Evolutionary conservation across 2,329 filamentous ascomycete genomes (phyloP), one percentile per base, ranked within the genome.

Genomic region (Penicillium sclerotiorum): DNA sequence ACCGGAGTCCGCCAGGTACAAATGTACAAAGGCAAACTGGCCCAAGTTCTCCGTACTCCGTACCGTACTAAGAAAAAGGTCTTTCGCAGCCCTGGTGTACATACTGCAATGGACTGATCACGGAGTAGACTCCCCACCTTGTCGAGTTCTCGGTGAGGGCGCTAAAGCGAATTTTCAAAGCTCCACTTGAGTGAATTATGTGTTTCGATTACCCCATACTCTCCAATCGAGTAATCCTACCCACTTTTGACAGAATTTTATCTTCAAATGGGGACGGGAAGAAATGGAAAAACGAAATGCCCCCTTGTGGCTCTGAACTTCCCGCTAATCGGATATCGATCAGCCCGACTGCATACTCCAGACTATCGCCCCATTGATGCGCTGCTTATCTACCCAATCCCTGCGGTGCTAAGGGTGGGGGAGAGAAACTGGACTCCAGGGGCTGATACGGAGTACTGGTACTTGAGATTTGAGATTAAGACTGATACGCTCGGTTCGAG

Each of bases 101-200:
- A n/a, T n/a, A n/a, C n/a, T n/a, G 22, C 17, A 42, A 20, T 18
- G 32, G 40, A 37, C 37, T 43, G 32, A 4, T 28, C 3, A 20
- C n/a, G 6, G 25, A 13, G 25, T 28, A 28, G 18, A 27, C 40
- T 28, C 37, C 35, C 28, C 40, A 39, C 44, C 52, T 27, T 45
- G 49, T 60, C 49, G 21, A 58, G 53, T 49, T 57, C 46, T 50
- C 59, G 58, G 58, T 60, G 58, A 61, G 47, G 48, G 28, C 36
- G 4, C 15, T 9, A 28, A 28, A 28, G n/a, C 36, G 17, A 12
- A 18, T 44, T 33, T 41, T 25, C 22, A 2, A 25, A 15, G 21
- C 51, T 48, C 49, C 52, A 49, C 49, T 37, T 50, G 40, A 45
- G 33, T 47, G 42, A 49, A 39, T 42, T 41, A 42, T 46, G 43